A percentile compares a stretch with the other conserved stretches of the same genome.
phyloP scores from a whole-genome alignment of 176 grass and related monocot species.

The Typha latifolia region DNA sequence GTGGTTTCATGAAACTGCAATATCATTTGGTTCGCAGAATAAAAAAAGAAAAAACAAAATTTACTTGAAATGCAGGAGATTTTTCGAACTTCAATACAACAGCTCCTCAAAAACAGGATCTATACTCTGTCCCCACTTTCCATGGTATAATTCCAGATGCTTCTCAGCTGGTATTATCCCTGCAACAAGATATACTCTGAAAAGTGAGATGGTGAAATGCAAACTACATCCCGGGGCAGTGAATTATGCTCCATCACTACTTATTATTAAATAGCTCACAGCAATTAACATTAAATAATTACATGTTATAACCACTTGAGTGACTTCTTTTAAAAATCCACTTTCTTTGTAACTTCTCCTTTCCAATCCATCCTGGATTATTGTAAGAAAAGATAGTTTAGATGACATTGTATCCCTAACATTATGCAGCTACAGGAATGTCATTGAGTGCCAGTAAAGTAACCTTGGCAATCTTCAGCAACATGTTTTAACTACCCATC shows the following conservation, averaged over 20 bases:
- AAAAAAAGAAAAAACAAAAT: neutral
- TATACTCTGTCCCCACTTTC: conserved; percentile 64
- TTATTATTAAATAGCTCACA: too few relatives aligned
- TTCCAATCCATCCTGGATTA: conserved; percentile 76
- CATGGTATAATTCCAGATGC: conserved; percentile 72
- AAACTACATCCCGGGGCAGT: neutral
- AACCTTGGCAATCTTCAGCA: conserved; percentile 94
- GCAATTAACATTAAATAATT: neutral
- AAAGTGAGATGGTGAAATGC: neutral
- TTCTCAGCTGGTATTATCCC: conserved; percentile 86
- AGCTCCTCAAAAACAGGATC: conserved; percentile 70
- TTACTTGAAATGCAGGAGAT: neutral
- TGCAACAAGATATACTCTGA: conserved; percentile 17
- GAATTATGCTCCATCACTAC: neutral
- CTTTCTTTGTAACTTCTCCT: conserved; percentile 97
- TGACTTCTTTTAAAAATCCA: conserved; percentile 82
- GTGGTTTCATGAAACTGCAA: too few relatives aligned
- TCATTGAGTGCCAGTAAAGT: neutral
- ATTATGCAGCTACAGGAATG: neutral
- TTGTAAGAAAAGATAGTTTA: conserved; percentile 11
- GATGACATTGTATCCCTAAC: neutral
- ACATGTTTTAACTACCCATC: conserved; percentile 73
- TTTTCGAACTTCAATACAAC: conserved; percentile 38
- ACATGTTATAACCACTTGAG: conserved; percentile 64
- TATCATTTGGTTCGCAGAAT: too few relatives aligned